Percentiles rank a stretch among this genome's conserved stretches.
These are phyloP conservation scores for Nigrograna mackinnonii DNA, from an alignment of 2,329 filamentous ascomycete species.

Conservation along the genomic window DNA sequence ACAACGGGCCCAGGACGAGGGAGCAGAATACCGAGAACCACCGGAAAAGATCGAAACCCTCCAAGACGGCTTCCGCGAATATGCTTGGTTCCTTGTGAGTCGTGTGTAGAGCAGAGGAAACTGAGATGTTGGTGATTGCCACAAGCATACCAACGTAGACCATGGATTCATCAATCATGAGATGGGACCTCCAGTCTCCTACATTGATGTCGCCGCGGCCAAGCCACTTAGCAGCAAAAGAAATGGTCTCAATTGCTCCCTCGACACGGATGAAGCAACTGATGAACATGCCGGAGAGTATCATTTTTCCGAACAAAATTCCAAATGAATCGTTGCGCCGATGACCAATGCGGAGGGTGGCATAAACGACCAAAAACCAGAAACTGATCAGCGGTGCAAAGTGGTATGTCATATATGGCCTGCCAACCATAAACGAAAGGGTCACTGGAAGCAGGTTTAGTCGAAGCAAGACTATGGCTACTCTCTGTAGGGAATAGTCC, in stretches of 20 bases:
- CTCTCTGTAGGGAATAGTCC: constrained; percentile 60
- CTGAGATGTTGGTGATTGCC: constrained; percentile 45
- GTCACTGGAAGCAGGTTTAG: constrained; percentile 60
- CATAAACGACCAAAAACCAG: constrained; percentile 64
- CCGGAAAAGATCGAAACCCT: constrained; percentile 17
- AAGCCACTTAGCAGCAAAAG: constrained; percentile 42
- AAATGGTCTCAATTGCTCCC: constrained; percentile 48
- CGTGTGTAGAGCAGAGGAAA: constrained; percentile 19
- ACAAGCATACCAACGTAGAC: constrained; percentile 61
- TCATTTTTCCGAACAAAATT: constrained; percentile 54
- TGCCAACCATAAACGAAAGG: constrained; percentile 60
- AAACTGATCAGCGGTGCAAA: constrained; percentile 63
- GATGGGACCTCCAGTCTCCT: constrained; percentile 54
- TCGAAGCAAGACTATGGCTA: constrained; percentile 58
- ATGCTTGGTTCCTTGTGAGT: constrained; percentile 9
- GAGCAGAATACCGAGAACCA: constrained; percentile 18
- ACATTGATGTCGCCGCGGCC: constrained; percentile 56
- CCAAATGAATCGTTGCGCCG: constrained; percentile 47
- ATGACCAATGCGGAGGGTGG: constrained; percentile 51
- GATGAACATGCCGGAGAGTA: constrained; percentile 48
- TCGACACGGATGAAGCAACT: constrained; percentile 40
- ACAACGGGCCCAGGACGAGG: constrained; percentile 30
- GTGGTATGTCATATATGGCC: constrained; percentile 61
- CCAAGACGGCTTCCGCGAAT: constrained; percentile 21
- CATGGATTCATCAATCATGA: constrained; percentile 58